Base-by-base conservation (phyloP, 2,329 filamentous ascomycete species). In the Talaromyces amestolkiae region DNA sequence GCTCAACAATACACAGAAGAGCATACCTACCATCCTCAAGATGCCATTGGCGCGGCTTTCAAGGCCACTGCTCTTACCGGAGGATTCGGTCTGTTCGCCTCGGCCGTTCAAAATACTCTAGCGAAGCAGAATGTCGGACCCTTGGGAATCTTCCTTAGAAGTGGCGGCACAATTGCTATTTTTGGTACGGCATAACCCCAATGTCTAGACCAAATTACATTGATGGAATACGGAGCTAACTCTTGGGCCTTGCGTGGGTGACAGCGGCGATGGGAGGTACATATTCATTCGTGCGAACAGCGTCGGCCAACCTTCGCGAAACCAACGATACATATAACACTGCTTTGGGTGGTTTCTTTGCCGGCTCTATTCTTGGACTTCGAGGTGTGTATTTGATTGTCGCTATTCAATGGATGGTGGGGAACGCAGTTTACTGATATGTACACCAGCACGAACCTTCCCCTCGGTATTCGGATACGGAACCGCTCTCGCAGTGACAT, bases 21-120 rank as follows among this genome's bases (percentile, higher is more conserved):
- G 67, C 78, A 80, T 67, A 70, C 76, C 68, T 96, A 90, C 79
- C 86, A 91, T 69, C 87, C 90, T 58, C 87, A 89, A 78, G 91
- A 96, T 84, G 88, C 92, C 70, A 79, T 96, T 72, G 84, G 85
- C 70, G 84, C 85, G 69, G 85, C 89, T 60, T 80, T 89, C 75
- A 87, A 86, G 76, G 87, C 87, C 68, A 86, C 85, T 47, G 73
- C 88, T 69, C 79, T 92, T 72, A 88, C 89, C 67, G 87, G 88
- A 73, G 81, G 82, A 66, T 85, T 86, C 67, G 93, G 93, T 72
- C 81, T 91, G 75, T 85, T 92, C 78, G 77, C 90, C 67, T 90
- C 92, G 60, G 89, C 91, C 64, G 85, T 96, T 70, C 91, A 93
- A 82, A 98, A 96, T 83, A 92, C 93, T 66, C 85, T 97, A 72